Evolutionary conservation across 805 yeast genomes (phyloP).

Genomic region (Candida orba): DNA sequence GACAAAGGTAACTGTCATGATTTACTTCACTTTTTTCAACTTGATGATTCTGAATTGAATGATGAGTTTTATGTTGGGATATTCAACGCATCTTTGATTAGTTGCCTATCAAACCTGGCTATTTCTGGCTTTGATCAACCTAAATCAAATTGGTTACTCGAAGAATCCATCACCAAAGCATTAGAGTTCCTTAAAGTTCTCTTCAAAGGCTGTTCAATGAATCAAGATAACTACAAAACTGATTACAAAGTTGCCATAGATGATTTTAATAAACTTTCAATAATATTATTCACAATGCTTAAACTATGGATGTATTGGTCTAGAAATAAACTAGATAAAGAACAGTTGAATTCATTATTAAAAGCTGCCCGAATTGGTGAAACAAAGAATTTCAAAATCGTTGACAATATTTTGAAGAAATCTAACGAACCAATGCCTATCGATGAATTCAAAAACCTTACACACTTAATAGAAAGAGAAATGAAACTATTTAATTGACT

Average conservation of each 20-base stretch:
- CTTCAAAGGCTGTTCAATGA: conserved; percentile 9
- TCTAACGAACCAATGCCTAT: not conserved
- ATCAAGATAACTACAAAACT: not conserved
- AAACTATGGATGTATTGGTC: conserved; percentile 13
- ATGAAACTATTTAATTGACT: too few relatives aligned
- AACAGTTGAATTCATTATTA: not conserved
- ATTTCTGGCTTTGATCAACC: conserved; percentile 8
- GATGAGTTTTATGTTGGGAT: conserved; percentile 2
- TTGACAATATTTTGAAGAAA: not conserved
- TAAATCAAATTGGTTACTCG: conserved; percentile 6
- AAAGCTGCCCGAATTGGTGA: conserved; percentile 12
- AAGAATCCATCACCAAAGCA: not conserved
- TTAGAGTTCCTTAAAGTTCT: conserved; percentile 4
- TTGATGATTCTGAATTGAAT: conserved; percentile 7
- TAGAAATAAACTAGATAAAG: not conserved
- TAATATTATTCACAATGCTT: conserved; percentile 8
- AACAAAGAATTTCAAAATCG: not conserved
- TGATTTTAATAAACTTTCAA: conserved; percentile 13
- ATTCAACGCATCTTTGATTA: conserved; percentile 3
- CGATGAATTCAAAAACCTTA: not conserved
- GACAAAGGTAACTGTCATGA: conserved; percentile 12
- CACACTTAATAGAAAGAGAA: not conserved
- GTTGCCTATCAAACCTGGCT: conserved; percentile 13
- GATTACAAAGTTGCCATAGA: not conserved
- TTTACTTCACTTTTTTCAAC: conserved; percentile 10